phyloP scores from a whole-genome alignment of 2,329 filamentous ascomycete species.

The Periconia sp. region DNA sequence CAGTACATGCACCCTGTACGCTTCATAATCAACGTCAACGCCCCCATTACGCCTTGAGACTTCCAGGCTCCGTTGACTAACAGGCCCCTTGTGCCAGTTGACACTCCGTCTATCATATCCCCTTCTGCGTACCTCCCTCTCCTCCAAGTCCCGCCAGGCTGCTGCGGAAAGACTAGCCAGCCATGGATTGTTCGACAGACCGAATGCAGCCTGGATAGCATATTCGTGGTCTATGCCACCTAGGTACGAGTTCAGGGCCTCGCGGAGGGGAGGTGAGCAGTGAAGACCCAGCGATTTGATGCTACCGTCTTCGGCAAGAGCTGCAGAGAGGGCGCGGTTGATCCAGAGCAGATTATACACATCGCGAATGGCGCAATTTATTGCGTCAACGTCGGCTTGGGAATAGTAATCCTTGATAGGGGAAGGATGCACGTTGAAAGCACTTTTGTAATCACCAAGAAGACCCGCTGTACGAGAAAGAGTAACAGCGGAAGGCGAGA shows the following conservation, averaged over 20 bases:
- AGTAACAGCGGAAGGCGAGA: slow-evolving; percentile 67
- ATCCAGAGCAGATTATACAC: slow-evolving; percentile 86
- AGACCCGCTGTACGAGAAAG: slow-evolving; percentile 73
- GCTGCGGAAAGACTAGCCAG: slow-evolving; percentile 54
- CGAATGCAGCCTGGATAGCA: slow-evolving; percentile 51
- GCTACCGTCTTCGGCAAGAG: slow-evolving; percentile 51
- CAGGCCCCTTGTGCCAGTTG: slow-evolving; percentile 57
- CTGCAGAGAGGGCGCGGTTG: slow-evolving; percentile 69
- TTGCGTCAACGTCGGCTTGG: slow-evolving; percentile 56
- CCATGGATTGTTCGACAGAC: slow-evolving; percentile 52
- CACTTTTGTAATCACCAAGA: slow-evolving; percentile 74
- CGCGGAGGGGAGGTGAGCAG: slow-evolving; percentile 54
- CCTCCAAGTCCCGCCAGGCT: slow-evolving; percentile 56
- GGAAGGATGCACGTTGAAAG: slow-evolving; percentile 69
- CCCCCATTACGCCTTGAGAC: slow-evolving; percentile 71
- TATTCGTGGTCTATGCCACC: slow-evolving; percentile 46
- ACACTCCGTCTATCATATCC: slow-evolving; percentile 26
- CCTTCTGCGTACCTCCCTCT: slow-evolving; percentile 46
- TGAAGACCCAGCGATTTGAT: slow-evolving; percentile 64
- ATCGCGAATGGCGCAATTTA: slow-evolving; percentile 88
- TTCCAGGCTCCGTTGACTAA: slow-evolving; percentile 70
- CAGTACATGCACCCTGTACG: slow-evolving; percentile 77
- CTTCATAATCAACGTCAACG: slow-evolving; percentile 70
- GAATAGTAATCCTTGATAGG: slow-evolving; percentile 46
- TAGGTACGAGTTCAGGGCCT: slow-evolving; percentile 51